These are phyloP conservation scores for Luvunga scandens DNA, from an alignment of 345 rosid species.

Conservation along the genomic window DNA sequence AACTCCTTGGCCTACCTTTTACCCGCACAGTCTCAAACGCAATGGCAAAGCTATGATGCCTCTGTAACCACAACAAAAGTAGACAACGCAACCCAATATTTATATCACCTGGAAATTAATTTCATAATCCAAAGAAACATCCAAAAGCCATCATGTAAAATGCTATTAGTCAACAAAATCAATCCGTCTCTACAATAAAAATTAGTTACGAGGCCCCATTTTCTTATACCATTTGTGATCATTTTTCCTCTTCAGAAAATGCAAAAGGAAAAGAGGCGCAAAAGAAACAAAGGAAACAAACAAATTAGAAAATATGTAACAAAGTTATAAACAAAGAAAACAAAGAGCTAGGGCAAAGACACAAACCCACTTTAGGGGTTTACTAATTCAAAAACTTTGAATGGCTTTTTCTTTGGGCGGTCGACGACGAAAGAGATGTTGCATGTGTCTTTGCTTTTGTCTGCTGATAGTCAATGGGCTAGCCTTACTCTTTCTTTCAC, in stretches of 20 bases:
- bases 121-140: neutral
- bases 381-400: conserved; percentile 21
- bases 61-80: conserved; percentile 13
- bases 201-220: neutral
- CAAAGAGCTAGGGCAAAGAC: conserved; percentile 6
- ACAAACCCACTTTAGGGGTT: conserved; percentile 24
- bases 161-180: conserved; percentile 11
- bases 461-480: conserved; percentile 28
- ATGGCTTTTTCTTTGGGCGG: conserved; percentile 54
- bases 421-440: conserved; percentile 24
- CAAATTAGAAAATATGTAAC: neutral
- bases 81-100: neutral
- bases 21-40: conserved; percentile 11
- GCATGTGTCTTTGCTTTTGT: neutral
- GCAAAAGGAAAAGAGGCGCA: neutral
- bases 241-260: conserved; percentile 1
- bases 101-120: neutral
- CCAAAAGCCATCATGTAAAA: conserved; percentile 1
- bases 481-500: conserved; percentile 1
- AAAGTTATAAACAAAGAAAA: conserved; percentile 3
- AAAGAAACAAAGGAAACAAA: neutral
- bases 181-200: neutral
- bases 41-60: conserved; percentile 3
- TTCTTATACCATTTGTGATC: neutral
- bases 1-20: conserved; percentile 17